Base-by-base conservation (phyloP, 768 basidiomycete genomes). In the Coprinellus micaceus region DNA sequence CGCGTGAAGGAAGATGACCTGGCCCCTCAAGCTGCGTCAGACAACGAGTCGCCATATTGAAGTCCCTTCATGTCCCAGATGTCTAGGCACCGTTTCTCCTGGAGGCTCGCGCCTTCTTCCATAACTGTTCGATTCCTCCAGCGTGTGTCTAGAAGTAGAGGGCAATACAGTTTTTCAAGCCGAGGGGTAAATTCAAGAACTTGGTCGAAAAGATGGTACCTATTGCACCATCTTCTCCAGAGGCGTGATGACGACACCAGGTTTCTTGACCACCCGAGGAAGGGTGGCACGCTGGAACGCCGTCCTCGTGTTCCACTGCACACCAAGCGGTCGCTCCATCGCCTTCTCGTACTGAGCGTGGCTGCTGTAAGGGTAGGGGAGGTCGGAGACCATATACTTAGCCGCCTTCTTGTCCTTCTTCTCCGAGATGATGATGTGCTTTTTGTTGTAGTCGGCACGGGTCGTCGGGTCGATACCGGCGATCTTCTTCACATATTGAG, bases 331-430 rank as follows among this genome's bases (percentile, higher is more conserved):
- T 29, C 75, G 79, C 40, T 86, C 82, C 77, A 97, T 84, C 59
- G 81, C 82, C 30, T 87, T 84, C 72, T 97, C 94, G 65, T 89
- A 98, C 74, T 98, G 97, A 3, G 88, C 91, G 56, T 86, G 86
- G 70, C 88, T 91, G 9, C 96, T 98, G 67, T 94, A 98, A 2
- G 96, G 97, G 71, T 89, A 89, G 2, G 97, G 97, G 44, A 99
- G 71, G 67, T 98, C 95, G 70, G 89, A 90, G 53, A 94, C 85
- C 58, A 86, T 78, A 69, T 95, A 98, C 72, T 93, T 91, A 15
- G 84, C 75, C 0, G 91, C 94, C 69, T 97, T 97, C 74, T 92
- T 93, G 74, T 98, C 96, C 57, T 86, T 85, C 71, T 89, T 92
- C 72, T 99, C 96, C 1, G 92, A 94, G 64, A 99, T 91, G 75